phyloP scores from a whole-genome alignment of 2,329 filamentous ascomycete species.

The Cordyceps farinosa region DNA sequence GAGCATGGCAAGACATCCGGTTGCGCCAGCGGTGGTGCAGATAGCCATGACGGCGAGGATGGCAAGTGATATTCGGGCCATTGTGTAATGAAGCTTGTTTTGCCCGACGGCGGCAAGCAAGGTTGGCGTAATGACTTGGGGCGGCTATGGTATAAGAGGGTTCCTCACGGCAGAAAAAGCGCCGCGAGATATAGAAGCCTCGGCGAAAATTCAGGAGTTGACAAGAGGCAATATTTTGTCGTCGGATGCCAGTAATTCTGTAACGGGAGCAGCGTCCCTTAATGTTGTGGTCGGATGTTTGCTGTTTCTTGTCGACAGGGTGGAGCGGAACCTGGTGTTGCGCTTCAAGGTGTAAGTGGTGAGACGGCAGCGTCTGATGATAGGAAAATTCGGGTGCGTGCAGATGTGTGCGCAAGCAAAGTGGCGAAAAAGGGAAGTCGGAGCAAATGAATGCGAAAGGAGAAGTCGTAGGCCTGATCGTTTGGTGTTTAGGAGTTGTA shows the following conservation, averaged over 20 bases:
- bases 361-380: neutral
- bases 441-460: neutral
- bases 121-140: neutral
- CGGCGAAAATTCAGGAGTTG: neutral
- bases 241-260: neutral
- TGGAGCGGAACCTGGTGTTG: constrained; percentile 10
- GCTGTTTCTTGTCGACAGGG: constrained; percentile 10
- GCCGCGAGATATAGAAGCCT: constrained; percentile 6
- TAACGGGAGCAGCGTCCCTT: neutral
- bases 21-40: constrained; percentile 12
- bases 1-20: constrained; percentile 3
- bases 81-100: neutral
- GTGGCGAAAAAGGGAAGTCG: neutral
- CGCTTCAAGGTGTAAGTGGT: constrained; percentile 14
- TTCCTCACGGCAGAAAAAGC: constrained; percentile 13
- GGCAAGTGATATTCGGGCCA: constrained; percentile 9
- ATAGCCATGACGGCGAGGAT: constrained; percentile 1
- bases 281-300: constrained; percentile 15
- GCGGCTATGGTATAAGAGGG: neutral
- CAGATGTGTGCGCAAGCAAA: constrained; percentile 4
- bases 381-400: constrained; percentile 4
- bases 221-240: neutral
- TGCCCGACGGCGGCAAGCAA: neutral
- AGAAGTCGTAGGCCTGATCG: neutral
- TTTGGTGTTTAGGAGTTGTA: constrained; percentile 2